Evolutionary conservation across 176 grass and related monocot genomes (phyloP).

Genomic region (Eleusine coracana): DNA sequence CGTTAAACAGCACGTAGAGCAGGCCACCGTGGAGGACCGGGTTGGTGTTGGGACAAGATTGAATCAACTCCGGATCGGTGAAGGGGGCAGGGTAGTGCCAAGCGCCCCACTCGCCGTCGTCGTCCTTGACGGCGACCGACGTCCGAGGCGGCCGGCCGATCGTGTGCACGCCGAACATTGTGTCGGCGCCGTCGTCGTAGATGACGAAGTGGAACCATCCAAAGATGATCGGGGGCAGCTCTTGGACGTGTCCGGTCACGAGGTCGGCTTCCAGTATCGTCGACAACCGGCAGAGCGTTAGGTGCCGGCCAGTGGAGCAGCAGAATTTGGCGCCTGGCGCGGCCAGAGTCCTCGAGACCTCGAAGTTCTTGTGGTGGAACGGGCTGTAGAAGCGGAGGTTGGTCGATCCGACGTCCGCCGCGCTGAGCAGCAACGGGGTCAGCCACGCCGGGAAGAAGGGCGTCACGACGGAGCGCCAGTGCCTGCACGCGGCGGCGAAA

Average conservation of each 20-base stretch:
- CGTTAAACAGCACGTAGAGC: background rate
- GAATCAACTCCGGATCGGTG: background rate
- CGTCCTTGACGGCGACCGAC: background rate
- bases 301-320: conserved; percentile 4
- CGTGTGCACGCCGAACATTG: background rate
- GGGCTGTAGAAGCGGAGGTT: conserved; percentile 39
- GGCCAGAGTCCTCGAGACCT: background rate
- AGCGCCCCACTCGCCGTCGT: background rate
- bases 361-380: conserved; percentile 37
- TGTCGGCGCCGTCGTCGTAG: background rate
- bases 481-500: conserved; percentile 22
- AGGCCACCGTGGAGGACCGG: conserved; percentile 1
- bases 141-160: background rate
- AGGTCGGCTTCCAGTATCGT: background rate
- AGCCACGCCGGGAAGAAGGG: conserved; percentile 39
- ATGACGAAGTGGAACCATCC: background rate
- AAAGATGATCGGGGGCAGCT: background rate
- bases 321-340: conserved; percentile 9
- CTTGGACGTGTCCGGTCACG: background rate
- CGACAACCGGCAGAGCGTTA: background rate
- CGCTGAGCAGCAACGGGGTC: conserved; percentile 26
- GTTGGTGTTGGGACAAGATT: background rate
- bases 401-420: conserved; percentile 13
- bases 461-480: conserved; percentile 1
- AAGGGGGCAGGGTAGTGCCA: background rate